Percentiles rank a stretch among this genome's conserved stretches.
phyloP scores from a whole-genome alignment of 1,284 basidiomycete genomes.

The Fomitopsis pinicola region DNA sequence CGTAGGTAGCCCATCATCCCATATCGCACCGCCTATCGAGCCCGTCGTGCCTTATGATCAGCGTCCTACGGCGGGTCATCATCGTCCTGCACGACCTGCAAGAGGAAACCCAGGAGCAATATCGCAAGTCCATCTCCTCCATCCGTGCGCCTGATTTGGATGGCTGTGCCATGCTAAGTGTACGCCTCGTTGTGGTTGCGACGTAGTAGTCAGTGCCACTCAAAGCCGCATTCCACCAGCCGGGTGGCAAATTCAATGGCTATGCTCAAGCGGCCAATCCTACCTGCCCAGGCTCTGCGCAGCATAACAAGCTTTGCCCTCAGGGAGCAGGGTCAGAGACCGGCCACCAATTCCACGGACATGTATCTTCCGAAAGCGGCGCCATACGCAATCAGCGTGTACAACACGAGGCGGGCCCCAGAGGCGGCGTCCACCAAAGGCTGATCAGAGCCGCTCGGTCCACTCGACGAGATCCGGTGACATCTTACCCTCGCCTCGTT shows the following conservation, averaged over 20 bases:
- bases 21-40: background rate
- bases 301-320: background rate
- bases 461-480: conserved; percentile 18
- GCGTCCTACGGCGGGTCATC: background rate
- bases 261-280: background rate
- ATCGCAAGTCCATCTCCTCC: background rate
- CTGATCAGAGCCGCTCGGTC: conserved; percentile 14
- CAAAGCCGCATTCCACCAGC: background rate
- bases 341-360: background rate
- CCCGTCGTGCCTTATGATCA: background rate
- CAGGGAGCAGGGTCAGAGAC: background rate
- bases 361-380: background rate
- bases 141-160: background rate
- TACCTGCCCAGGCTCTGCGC: background rate
- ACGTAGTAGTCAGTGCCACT: background rate
- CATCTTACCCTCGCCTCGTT: conserved; percentile 20
- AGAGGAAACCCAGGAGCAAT: background rate
- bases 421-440: conserved; percentile 16
- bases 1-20: background rate
- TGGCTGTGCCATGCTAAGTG: background rate
- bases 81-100: background rate
- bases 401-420: conserved; percentile 18
- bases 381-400: conserved; percentile 14
- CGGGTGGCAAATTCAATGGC: background rate
- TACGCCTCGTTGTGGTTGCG: background rate